These are phyloP conservation scores for Escallonia rubra DNA, from an alignment of 129 eudicot genomes.

Conservation along the genomic window DNA sequence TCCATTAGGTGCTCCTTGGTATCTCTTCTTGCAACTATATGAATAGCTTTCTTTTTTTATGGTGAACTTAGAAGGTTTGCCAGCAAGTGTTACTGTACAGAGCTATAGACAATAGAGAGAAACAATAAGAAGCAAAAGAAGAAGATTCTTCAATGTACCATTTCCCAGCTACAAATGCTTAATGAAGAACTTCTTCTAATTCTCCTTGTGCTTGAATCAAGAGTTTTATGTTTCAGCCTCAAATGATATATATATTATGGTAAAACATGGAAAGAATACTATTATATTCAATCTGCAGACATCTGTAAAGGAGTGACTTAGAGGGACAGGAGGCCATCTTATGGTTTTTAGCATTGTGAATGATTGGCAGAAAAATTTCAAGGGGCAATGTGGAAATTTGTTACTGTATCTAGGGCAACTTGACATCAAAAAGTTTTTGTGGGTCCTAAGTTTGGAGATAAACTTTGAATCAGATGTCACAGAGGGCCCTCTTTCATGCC, in stretches of 20 bases:
- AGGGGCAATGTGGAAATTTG: slow-evolving; percentile 16
- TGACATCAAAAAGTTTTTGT: slow-evolving; percentile 12
- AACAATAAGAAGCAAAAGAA: slow-evolving; percentile 16
- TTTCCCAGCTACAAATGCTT: slow-evolving; percentile 8
- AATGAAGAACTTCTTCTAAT: slow-evolving; percentile 9
- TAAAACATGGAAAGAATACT: not conserved
- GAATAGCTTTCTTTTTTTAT: slow-evolving; percentile 5
- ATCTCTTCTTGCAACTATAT: not conserved
- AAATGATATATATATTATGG: slow-evolving; percentile 5
- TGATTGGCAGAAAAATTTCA: slow-evolving; percentile 4
- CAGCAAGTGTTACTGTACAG: slow-evolving; percentile 21
- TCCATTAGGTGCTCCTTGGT: not conserved
- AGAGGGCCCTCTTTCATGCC: slow-evolving; percentile 31
- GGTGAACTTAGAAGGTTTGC: slow-evolving; percentile 20
- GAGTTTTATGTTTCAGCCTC: not conserved
- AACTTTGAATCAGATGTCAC: slow-evolving; percentile 23
- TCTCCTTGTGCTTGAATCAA: slow-evolving; percentile 17
- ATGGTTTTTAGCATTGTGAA: not conserved
- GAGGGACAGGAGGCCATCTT: slow-evolving; percentile 1
- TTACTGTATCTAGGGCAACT: slow-evolving; percentile 15
- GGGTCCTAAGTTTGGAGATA: slow-evolving; percentile 22
- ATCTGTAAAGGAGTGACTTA: not conserved
- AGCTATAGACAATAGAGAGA: slow-evolving; percentile 25
- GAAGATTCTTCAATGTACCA: slow-evolving; percentile 34
- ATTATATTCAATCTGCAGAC: slow-evolving; percentile 1